Conservation (phyloP, 1,284 basidiomycete genomes). For the Naganishia liquefaciens region DNA sequence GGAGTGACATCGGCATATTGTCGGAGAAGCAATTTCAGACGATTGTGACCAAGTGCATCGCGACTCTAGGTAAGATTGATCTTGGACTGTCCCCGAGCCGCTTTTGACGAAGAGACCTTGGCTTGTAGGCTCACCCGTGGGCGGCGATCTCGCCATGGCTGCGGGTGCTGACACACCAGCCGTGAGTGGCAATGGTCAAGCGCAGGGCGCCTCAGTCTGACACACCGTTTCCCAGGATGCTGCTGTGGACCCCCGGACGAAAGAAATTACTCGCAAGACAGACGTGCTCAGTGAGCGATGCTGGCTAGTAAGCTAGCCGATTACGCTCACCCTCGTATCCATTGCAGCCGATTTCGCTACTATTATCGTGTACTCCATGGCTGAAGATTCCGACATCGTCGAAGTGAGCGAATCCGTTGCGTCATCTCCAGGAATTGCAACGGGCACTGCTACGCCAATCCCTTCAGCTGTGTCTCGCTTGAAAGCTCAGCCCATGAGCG, state of each 20-base stretch:
- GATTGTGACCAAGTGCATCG: constrained; percentile 81
- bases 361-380: constrained; percentile 87
- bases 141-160: constrained; percentile 32
- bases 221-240: constrained; percentile 1
- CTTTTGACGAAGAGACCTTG: constrained; percentile 21
- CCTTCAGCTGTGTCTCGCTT: constrained; percentile 35
- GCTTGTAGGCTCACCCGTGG: constrained; percentile 35
- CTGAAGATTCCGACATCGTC: constrained; percentile 69
- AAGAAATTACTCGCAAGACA: constrained; percentile 24
- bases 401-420: constrained; percentile 48
- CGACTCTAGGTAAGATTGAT: constrained; percentile 73
- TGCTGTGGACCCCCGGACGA: constrained; percentile 21
- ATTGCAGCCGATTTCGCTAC: constrained; percentile 75
- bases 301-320: not conserved
- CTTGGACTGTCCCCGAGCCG: not conserved
- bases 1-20: constrained; percentile 84
- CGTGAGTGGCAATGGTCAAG: not conserved
- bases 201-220: not conserved
- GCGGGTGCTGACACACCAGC: constrained; percentile 24
- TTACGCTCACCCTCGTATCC: not conserved
- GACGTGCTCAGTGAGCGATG: constrained; percentile 15
- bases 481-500: constrained; percentile 32
- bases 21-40: constrained; percentile 80
- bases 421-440: constrained; percentile 56
- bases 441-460: constrained; percentile 37